Conservation (phyloP, 1,284 basidiomycete genomes). For the Leccinum solheimii region DNA sequence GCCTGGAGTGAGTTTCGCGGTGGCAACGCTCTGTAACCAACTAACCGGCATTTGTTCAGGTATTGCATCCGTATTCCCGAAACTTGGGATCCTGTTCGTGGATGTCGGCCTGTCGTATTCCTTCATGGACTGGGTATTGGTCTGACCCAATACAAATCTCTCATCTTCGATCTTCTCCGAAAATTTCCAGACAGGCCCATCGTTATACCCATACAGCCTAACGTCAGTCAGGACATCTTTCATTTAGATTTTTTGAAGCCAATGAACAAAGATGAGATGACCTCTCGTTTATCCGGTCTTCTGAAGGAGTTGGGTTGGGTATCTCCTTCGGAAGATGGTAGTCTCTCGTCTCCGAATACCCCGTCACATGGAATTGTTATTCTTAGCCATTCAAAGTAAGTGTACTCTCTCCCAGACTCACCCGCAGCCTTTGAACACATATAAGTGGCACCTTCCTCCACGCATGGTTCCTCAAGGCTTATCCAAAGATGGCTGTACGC, state of each 20-base stretch:
- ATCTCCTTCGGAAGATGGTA: conserved; percentile 22
- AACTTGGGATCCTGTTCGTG: conserved; percentile 56
- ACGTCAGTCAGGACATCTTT: conserved; percentile 84
- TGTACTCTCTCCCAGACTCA: conserved; percentile 10
- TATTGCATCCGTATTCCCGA: conserved; percentile 74
- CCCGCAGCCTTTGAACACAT: conserved; percentile 10
- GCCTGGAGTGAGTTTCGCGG: conserved; percentile 57
- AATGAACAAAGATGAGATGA: conserved; percentile 61
- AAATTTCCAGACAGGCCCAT: conserved; percentile 70
- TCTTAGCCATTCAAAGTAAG: conserved; percentile 87
- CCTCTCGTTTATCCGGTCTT: conserved; percentile 57
- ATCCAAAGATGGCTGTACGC: conserved; percentile 66
- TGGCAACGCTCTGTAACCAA: neutral
- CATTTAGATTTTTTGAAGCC: conserved; percentile 73
- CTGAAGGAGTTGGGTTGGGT: conserved; percentile 70
- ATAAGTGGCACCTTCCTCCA: conserved; percentile 72
- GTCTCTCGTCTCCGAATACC: conserved; percentile 2
- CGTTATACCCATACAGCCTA: conserved; percentile 78
- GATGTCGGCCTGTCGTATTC: conserved; percentile 75
- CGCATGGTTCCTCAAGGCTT: conserved; percentile 82
- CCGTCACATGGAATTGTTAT: conserved; percentile 61
- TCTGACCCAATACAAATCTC: conserved; percentile 60
- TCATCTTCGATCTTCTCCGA: conserved; percentile 51
- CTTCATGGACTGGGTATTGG: conserved; percentile 88
- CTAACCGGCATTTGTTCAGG: conserved; percentile 37